A percentile compares a stretch with the other conserved stretches of the same genome.
phyloP scores from a whole-genome alignment of 352 stramenopile genomes.

The Pythium aristosporum region DNA sequence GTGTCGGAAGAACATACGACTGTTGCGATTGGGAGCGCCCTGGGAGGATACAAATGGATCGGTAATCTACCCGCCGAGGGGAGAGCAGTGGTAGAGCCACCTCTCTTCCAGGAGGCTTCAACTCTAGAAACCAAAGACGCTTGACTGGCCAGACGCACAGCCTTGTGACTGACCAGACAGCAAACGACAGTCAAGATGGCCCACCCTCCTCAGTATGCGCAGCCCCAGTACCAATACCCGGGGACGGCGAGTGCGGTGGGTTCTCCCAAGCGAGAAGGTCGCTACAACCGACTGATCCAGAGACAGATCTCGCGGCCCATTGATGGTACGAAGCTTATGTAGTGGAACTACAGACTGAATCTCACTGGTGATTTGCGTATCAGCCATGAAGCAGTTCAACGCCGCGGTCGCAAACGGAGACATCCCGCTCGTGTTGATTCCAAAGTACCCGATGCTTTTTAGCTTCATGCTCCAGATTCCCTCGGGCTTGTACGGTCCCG shows the following conservation, averaged over 20 bases:
- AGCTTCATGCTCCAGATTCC: conserved; percentile 56
- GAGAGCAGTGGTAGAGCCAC: too few species aligned
- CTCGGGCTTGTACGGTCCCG: conserved; percentile 37
- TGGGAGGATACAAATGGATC: too few species aligned
- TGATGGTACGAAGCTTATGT: conserved; percentile 25
- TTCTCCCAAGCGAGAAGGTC: conserved; percentile 13
- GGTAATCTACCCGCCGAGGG: too few species aligned
- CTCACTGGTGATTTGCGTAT: background rate
- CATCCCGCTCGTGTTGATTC: conserved; percentile 68
- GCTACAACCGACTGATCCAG: conserved; percentile 58
- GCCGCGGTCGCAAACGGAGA: conserved; percentile 35
- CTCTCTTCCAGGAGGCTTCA: too few species aligned
- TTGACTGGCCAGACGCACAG: too few species aligned
- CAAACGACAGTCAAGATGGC: background rate
- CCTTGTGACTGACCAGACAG: too few species aligned
- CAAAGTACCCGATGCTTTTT: conserved; percentile 50
- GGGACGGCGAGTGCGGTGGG: conserved; percentile 2
- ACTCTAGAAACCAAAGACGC: too few species aligned
- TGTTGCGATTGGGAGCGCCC: too few species aligned
- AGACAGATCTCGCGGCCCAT: conserved; percentile 51
- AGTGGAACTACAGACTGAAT: background rate
- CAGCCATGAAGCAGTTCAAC: conserved; percentile 59
- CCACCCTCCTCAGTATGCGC: conserved; percentile 10
- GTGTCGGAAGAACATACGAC: too few species aligned
- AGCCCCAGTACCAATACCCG: conserved; percentile 17